phyloP scores from a whole-genome alignment of 352 stramenopile species.

The Globisporangium carolinianum region DNA sequence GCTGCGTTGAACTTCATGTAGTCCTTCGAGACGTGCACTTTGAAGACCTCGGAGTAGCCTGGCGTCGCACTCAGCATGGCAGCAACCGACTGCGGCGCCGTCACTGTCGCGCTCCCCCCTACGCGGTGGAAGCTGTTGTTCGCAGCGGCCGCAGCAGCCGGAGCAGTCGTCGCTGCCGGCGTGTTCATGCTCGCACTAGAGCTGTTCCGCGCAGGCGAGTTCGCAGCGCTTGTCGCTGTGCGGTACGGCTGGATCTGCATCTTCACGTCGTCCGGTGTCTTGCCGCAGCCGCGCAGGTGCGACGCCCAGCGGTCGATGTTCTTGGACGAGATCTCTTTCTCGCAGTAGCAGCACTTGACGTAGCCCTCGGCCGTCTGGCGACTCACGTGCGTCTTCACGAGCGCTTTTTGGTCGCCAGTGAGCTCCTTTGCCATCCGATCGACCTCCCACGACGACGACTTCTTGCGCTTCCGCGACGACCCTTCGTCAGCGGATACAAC shows the following conservation, averaged over 20 bases:
- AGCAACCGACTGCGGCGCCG: slow-evolving; percentile 9
- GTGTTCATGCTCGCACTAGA: background rate
- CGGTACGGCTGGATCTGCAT: slow-evolving; percentile 64
- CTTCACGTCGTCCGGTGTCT: slow-evolving; percentile 75
- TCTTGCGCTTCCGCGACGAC: slow-evolving; percentile 6
- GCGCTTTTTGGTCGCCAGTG: slow-evolving; percentile 55
- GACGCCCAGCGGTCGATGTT: slow-evolving; percentile 82
- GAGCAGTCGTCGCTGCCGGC: background rate
- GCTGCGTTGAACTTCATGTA: slow-evolving; percentile 91
- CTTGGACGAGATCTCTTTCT: slow-evolving; percentile 80
- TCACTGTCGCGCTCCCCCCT: slow-evolving; percentile 1
- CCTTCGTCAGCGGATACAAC: too few species aligned
- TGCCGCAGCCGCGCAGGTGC: slow-evolving; percentile 66
- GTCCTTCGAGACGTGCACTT: slow-evolving; percentile 85
- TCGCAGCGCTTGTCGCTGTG: background rate
- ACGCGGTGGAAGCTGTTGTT: background rate
- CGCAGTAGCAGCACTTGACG: slow-evolving; percentile 78
- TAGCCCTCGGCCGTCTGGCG: slow-evolving; percentile 47
- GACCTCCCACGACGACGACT: background rate
- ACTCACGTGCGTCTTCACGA: slow-evolving; percentile 72
- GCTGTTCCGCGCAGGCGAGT: background rate
- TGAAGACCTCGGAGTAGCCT: slow-evolving; percentile 71
- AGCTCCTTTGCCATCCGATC: slow-evolving; percentile 52
- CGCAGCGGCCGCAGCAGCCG: background rate
- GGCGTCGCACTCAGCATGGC: slow-evolving; percentile 6